These are phyloP conservation scores for Elaeagnus macrophylla DNA, from an alignment of 306 rosid species.

Conservation along the genomic window DNA sequence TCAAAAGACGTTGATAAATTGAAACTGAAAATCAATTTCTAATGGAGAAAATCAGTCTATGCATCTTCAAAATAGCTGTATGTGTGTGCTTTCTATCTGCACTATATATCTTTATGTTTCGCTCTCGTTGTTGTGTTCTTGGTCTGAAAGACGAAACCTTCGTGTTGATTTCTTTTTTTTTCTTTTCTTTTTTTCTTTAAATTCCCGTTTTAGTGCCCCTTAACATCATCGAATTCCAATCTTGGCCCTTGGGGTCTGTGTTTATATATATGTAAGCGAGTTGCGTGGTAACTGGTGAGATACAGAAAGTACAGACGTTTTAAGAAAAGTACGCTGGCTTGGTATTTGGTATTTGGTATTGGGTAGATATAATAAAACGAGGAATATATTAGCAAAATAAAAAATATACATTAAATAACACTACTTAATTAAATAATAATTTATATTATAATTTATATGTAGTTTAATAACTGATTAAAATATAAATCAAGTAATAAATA, in stretches of 20 bases:
- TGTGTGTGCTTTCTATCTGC: constrained; percentile 8
- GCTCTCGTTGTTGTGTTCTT: constrained; percentile 45
- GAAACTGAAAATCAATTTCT: not conserved
- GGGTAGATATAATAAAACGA: no score
- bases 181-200: not conserved
- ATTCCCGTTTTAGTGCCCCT: not conserved
- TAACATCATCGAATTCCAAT: not conserved
- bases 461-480: no score
- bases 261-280: no score
- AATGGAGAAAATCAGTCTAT: constrained; percentile 10
- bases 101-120: constrained; percentile 18
- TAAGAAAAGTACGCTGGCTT: no score
- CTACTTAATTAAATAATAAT: no score
- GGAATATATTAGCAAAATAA: no score
- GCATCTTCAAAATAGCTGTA: not conserved
- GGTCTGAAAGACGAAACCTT: constrained; percentile 49
- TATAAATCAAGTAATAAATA: no score
- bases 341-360: no score
- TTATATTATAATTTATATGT: no score
- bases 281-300: no score
- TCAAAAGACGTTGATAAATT: constrained; percentile 28
- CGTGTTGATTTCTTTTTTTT: constrained; percentile 9
- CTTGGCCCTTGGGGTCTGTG: constrained; percentile 17
- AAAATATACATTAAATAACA: no score
- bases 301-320: no score